Evolutionary conservation across 1,139 yeast genomes (phyloP).

Genomic region (Zygosaccharomyces pseudobailii): DNA sequence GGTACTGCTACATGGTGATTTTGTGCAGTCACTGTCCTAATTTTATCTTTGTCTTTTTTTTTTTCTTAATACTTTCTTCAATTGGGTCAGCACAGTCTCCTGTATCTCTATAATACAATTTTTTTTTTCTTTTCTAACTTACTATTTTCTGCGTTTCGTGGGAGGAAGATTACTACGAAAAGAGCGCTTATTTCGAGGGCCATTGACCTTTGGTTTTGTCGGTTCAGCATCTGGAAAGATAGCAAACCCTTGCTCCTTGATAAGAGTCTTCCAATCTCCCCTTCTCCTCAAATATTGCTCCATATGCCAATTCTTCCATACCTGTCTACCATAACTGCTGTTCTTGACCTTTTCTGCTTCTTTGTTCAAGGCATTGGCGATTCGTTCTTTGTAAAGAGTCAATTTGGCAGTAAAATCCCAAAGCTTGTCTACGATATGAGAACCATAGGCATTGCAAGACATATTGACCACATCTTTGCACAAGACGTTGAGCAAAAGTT

Average conservation of each 20-base stretch:
- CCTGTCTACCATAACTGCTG: constrained; percentile 80
- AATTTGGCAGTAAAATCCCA: constrained; percentile 76
- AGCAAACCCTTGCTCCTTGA: constrained; percentile 66
- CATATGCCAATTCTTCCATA: constrained; percentile 84
- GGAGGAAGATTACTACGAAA: constrained; percentile 2
- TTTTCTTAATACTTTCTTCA: background rate
- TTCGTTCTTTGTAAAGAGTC: constrained; percentile 80
- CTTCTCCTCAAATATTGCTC: constrained; percentile 53
- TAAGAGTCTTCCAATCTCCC: constrained; percentile 73
- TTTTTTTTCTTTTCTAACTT: background rate
- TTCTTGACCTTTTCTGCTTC: constrained; percentile 70
- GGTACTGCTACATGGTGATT: constrained; percentile 55
- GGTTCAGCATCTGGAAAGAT: constrained; percentile 37
- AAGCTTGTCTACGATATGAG: constrained; percentile 80
- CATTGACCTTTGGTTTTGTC: constrained; percentile 21
- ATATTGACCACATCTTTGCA: constrained; percentile 51
- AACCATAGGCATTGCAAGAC: constrained; percentile 84
- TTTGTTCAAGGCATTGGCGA: constrained; percentile 64
- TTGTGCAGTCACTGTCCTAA: background rate
- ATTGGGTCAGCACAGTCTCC: constrained; percentile 2
- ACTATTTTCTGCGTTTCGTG: constrained; percentile 7
- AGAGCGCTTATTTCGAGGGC: constrained; percentile 5
- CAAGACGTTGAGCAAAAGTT: constrained; percentile 62
- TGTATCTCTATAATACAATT: constrained; percentile 6
- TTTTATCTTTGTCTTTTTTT: constrained; percentile 36